Evolutionary conservation across 1,139 yeast species (phyloP), one percentile per base, ranked within the genome.

Genomic region (Trichomonascaceae sp.): DNA sequence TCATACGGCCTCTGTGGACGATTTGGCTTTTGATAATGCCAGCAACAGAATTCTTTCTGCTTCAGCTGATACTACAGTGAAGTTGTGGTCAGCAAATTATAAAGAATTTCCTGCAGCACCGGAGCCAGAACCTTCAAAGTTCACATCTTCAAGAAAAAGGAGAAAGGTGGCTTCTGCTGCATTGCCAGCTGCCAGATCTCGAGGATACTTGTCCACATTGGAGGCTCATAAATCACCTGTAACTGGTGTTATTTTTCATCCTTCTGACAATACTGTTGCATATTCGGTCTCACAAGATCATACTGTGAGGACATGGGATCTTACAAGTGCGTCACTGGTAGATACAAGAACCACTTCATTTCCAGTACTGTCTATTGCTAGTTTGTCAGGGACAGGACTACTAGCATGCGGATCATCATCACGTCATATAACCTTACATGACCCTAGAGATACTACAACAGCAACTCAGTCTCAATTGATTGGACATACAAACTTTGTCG

Each of bases 241-340:
- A 18, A 95, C 90, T 65, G 95, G 81, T 43, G 87, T 88, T 17
- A 76, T 81, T 17, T 89, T 90, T 68, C 96, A 88, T 64, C 69
- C 75, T 7, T 72, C 74, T 32, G 98, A 93, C 68, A 61, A 78
- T 45, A 55, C 95, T 0, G 96, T 91, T 6, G 96, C 85, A 15
- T 93, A 93, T 72, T 89, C 98, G 0, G 96, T 87, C 1, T 87
- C 97, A 3, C 97, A 90, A 70, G 98, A 93, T 72, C 99, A 93
- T 69, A 83, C 96, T 1, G 83, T 93, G 60, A 87, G 87, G 65
- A 93, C 99, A 0, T 93, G 99, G 98, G 99, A 93, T 74, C 76
- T 91, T 64, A 85, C 88, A 19, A 89, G 97, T 5, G 76, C 86
- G 17, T 79, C 87, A 60, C 82, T 88, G 65, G 85, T 90, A 45